These are phyloP conservation scores for Blastocystis sp. DNA, from an alignment of 352 stramenopile species.

Conservation along the genomic window DNA sequence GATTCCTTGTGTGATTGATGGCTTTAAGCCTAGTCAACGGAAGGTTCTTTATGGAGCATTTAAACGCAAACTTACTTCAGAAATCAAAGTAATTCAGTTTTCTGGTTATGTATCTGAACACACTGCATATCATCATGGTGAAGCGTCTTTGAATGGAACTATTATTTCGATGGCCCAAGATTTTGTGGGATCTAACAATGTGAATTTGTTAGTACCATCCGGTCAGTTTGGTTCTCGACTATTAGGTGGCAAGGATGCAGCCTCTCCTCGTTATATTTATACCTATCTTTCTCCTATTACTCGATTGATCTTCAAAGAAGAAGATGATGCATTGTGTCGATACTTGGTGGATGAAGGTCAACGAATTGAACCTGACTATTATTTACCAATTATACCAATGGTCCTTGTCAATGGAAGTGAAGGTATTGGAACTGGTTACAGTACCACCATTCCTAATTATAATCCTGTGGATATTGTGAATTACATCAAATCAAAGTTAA, in stretches of 20 bases:
- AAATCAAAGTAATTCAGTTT: conserved; percentile 70
- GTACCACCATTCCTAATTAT: conserved; percentile 81
- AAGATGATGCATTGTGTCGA: conserved; percentile 80
- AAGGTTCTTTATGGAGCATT: conserved; percentile 96
- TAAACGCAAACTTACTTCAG: conserved; percentile 88
- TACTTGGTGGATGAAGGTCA: conserved; percentile 83
- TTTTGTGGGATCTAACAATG: conserved; percentile 96
- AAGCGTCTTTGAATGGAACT: conserved; percentile 83
- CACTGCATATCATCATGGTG: conserved; percentile 94
- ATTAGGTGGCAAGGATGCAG: conserved; percentile 88
- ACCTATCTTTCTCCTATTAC: conserved; percentile 80
- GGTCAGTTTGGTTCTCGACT: conserved; percentile 93
- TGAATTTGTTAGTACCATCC: conserved; percentile 84
- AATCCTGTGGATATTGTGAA: conserved; percentile 81
- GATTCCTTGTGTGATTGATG: conserved; percentile 87
- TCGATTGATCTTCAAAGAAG: conserved; percentile 76
- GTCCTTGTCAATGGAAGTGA: conserved; percentile 89
- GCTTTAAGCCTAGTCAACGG: conserved; percentile 93
- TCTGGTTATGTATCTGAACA: conserved; percentile 87
- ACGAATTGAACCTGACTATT: conserved; percentile 83
- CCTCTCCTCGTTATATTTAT: conserved; percentile 85
- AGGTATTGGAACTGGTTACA: conserved; percentile 92
- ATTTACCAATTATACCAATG: conserved; percentile 89
- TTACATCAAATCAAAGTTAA: conserved; percentile 66
- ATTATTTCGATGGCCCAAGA: conserved; percentile 96